Base-by-base conservation (phyloP, 768 basidiomycete species). In the Lentinula guzmanii region DNA sequence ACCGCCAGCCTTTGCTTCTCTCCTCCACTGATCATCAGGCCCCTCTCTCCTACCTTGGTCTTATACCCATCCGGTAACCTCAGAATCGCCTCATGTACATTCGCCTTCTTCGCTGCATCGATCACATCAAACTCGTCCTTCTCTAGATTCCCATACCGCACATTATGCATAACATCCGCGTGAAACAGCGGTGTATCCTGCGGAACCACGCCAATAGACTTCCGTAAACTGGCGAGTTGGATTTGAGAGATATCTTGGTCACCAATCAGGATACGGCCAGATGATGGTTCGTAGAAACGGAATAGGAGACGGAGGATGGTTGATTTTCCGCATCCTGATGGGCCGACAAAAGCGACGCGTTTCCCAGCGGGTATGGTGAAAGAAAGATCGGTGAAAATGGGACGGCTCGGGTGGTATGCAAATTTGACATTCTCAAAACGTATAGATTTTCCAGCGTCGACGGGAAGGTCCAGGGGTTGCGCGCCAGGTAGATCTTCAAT, bases 151-250 rank as follows among this genome's bases (percentile, higher is more conserved):
- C 97, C 97, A 70, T 99, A 99, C 11, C 95, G 82, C 52, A 99
- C 85, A 69, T 99, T 99, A 70, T 98, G 93, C 82, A 97, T 78
- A 51, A 98, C 88, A 70, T 98, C 89, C 5, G 92, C 87, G 72
- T 99, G 95, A 81, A 99, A 98, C 3, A 99, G 78, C 1, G 97
- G 96, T 15, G 96, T 99, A 68, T 99, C 97, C 72, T 99, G 96
- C 1, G 97, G 97, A 1, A 99, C 97, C 16, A 98, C 93, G 2
- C 96, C 97, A 34, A 99, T 89, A 3, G 80, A 75, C 50, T 75
- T 76, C 16, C 97, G 83, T 0, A 98, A 76, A 39, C 86, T 89
- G 24, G 83, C 81, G 41, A 96, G 72, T 66, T 88, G 83, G 4
- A 97, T 75, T 1, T 84, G 78, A 50, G 82, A 77, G 63, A 98